Evolutionary conservation across 257 asterid species (phyloP).

Genomic region (Salvia hispanica): DNA sequence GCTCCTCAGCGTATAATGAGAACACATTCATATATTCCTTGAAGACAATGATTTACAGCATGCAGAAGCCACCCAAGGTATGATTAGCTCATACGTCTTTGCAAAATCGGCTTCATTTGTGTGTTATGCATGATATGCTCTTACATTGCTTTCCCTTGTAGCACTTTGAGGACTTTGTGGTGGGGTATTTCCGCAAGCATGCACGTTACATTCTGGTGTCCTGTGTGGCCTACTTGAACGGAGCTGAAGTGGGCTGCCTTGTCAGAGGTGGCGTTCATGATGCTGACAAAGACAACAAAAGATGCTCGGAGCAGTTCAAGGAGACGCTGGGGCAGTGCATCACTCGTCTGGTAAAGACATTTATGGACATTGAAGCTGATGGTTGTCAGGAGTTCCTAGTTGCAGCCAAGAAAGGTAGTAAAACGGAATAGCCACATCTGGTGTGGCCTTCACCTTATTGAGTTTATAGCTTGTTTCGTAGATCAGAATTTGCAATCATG

Average conservation of each 20-base stretch:
- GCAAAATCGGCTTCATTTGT: background rate
- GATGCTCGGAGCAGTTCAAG: slow-evolving; percentile 67
- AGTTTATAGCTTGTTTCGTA: slow-evolving; percentile 5
- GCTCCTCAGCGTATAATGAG: slow-evolving; percentile 66
- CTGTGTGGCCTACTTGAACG: slow-evolving; percentile 76
- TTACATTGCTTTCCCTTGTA: slow-evolving; percentile 37
- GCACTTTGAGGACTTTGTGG: slow-evolving; percentile 81
- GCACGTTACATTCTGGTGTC: slow-evolving; percentile 68
- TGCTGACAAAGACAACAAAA: slow-evolving; percentile 65
- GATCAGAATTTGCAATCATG: slow-evolving; percentile 26
- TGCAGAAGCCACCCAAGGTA: slow-evolving; percentile 94
- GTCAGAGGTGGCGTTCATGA: slow-evolving; percentile 82
- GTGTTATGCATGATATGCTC: background rate
- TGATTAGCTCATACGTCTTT: background rate
- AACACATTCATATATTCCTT: slow-evolving; percentile 61
- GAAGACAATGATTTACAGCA: slow-evolving; percentile 75
- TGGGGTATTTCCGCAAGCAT: slow-evolving; percentile 64
- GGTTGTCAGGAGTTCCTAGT: slow-evolving; percentile 66
- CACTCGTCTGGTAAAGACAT: slow-evolving; percentile 47
- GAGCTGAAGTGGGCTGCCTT: slow-evolving; percentile 90
- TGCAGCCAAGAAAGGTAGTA: slow-evolving; percentile 34
- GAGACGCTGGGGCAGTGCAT: slow-evolving; percentile 43
- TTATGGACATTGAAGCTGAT: slow-evolving; percentile 54
- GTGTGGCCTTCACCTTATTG: background rate
- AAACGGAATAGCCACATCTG: slow-evolving; percentile 22